Evolutionary conservation across 495 filamentous ascomycete species (phyloP), one percentile per base, ranked within the genome.

Genomic region (Aspergillus saccharolyticus): DNA sequence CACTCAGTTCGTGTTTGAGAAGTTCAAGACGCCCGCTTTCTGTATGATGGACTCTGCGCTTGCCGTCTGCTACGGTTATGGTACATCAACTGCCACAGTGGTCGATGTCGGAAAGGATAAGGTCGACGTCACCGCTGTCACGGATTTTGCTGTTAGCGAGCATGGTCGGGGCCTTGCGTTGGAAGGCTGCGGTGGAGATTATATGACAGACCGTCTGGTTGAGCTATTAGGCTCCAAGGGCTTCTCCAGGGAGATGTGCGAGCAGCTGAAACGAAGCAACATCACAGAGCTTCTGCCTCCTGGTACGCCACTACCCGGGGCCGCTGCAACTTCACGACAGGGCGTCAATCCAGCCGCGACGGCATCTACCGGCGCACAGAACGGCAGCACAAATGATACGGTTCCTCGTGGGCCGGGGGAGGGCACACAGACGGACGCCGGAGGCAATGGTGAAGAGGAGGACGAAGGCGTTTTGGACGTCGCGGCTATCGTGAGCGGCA

Each of bases 1-100:
- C 42, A 87, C 91, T 4, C 89, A 90, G 55, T 98, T 96, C 73
- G 82, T 97, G 60, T 98, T 98, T 62, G 94, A 97, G 71, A 91
- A 91, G 72, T 96, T 96, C 69, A 96, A 94, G 76, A 90, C 87
- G 1, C 94, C 94, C 0, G 91, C 87, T 0, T 88, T 98, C 52
- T 89, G 83, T 53, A 70, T 97, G 42, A 86, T 97, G 77, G 87
- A 97, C 69, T 83, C 89, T 50, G 91, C 89, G 0, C 70, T 94
- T 17, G 91, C 93, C 8, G 84, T 87, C 0, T 85, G 86, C 60
- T 97, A 90, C 66, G 94, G 90, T 2, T 89, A 91, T 54, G 91
- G 90, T 44, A 80, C 84, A 58, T 69, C 80, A 21, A 89, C 82
- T 39, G 84, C 91, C 55, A 92, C 89, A 0, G 80, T 98, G 3